phyloP scores from a whole-genome alignment of 345 rosid species.

The Rhodamnia rubescens region DNA sequence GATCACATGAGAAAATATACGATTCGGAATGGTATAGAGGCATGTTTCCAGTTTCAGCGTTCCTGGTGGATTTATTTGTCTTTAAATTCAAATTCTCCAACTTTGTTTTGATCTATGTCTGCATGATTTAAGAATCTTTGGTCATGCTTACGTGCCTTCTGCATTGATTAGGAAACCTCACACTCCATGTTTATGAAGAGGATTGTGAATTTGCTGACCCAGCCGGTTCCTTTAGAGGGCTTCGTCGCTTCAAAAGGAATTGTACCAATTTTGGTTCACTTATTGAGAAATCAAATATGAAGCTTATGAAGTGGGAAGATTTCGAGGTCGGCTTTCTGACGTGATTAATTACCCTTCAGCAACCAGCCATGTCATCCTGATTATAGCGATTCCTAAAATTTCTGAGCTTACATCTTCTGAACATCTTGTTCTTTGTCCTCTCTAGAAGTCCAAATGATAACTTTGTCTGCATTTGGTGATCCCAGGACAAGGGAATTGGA shows the following conservation, averaged over 20 bases:
- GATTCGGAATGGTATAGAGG: not conserved
- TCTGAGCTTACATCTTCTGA: not conserved
- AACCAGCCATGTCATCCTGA: not conserved
- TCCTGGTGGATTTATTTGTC: not conserved
- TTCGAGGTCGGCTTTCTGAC: constrained; percentile 33
- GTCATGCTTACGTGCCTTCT: not conserved
- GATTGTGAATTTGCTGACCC: constrained; percentile 95
- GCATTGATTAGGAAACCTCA: constrained; percentile 46
- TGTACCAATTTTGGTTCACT: constrained; percentile 81
- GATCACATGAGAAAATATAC: not conserved
- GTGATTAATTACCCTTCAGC: not conserved
- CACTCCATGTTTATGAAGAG: constrained; percentile 71
- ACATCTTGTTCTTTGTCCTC: not conserved
- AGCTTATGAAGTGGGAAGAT: constrained; percentile 85
- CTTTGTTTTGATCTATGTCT: not conserved
- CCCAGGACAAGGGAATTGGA: constrained; percentile 81
- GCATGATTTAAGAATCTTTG: not conserved
- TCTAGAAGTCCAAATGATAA: not conserved
- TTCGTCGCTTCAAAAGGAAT: constrained; percentile 78
- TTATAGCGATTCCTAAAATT: not conserved
- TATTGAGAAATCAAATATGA: constrained; percentile 74
- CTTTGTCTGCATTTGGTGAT: not conserved
- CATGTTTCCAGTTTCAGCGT: not conserved
- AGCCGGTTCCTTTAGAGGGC: constrained; percentile 92
- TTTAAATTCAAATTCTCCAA: not conserved